A percentile compares a stretch with the other conserved stretches of the same genome.
Evolutionary conservation across 768 basidiomycete genomes (phyloP).

Genomic region (Lactarius tabidus): DNA sequence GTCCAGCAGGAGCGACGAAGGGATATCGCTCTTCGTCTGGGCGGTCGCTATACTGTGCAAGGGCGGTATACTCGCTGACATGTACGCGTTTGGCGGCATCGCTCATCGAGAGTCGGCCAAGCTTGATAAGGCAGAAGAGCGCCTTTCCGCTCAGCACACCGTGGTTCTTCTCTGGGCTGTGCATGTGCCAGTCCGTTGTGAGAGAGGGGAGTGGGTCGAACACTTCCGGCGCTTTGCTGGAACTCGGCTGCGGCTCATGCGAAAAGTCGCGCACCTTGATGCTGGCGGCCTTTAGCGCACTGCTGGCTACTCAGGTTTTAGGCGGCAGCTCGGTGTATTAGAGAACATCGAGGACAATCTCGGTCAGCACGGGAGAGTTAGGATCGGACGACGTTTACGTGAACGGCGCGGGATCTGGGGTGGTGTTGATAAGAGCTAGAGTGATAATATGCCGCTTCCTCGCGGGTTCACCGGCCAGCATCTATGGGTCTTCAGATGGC

Average conservation of each 20-base stretch:
- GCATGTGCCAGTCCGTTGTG: conserved; percentile 31
- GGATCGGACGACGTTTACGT: not conserved
- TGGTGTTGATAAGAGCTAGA: not conserved
- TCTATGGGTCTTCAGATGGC: not conserved
- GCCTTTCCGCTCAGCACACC: conserved; percentile 25
- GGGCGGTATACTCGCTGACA: conserved; percentile 23
- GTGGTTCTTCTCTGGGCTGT: conserved; percentile 10
- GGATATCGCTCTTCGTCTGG: conserved; percentile 28
- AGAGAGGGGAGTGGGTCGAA: conserved; percentile 29
- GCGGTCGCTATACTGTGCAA: conserved; percentile 26
- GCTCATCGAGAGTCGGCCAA: conserved; percentile 29
- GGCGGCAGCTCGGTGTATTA: conserved; percentile 17
- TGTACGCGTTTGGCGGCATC: conserved; percentile 29
- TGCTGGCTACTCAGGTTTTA: conserved; percentile 1
- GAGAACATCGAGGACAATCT: conserved; percentile 26
- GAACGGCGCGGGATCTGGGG: not conserved
- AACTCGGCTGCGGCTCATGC: conserved; percentile 21
- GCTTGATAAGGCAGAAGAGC: conserved; percentile 30
- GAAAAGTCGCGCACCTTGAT: conserved; percentile 35
- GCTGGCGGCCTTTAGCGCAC: conserved; percentile 25
- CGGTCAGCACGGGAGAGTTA: conserved; percentile 31
- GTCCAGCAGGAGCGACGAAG: conserved; percentile 17
- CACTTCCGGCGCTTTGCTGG: conserved; percentile 27
- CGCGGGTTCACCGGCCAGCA: not conserved
- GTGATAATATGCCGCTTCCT: not conserved